Base-by-base conservation (phyloP, 2,329 filamentous ascomycete species). In the Arthrinium puccinioides region DNA sequence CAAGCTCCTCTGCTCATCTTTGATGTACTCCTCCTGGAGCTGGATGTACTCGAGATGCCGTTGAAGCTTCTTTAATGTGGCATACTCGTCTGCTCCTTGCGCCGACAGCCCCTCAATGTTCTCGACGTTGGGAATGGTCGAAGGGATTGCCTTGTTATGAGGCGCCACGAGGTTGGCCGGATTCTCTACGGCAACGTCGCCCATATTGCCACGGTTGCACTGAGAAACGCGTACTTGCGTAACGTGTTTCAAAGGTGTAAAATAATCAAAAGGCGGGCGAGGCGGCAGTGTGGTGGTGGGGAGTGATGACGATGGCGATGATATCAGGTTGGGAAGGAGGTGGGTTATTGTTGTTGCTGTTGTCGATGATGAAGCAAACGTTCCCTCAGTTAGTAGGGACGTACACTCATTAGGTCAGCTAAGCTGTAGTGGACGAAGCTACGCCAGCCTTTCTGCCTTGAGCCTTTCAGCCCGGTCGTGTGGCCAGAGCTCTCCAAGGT, bases 21-120 rank as follows among this genome's bases (percentile, higher is more conserved):
- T 98, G 79, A 98, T 98, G 66, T 98, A 98, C 63, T 98, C 92
- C 67, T 98, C 92, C 69, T 98, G 92, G 53, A 98, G 76, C 66
- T 96, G 87, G 61, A 97, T 95, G 64, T 94, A 97, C 81, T 98
- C 92, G 52, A 97, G 70, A 70, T 97, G 89, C 60, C 90, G 76
- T 66, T 98, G 90, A 47, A 97, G 79, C 71, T 94, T 92, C 74
- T 98, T 98, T 63, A 97, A 75, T 27, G 83, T 88, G 36, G 86
- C 87, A 63, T 98, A 98, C 61, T 97, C 90, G 62, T 97, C 90
- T 48, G 80, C 85, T 34, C 81, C 82, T 55, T 95, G 88, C 39
- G 78, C 79, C 13, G 80, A 76, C 44, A 88, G 71, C 43, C 87
- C 88, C 63, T 96, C 90, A 47, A 96, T 80, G 50, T 84, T 82